These are phyloP conservation scores for Clonostachys chloroleuca DNA, from an alignment of 2,329 filamentous ascomycete genomes.

Conservation along the genomic window DNA sequence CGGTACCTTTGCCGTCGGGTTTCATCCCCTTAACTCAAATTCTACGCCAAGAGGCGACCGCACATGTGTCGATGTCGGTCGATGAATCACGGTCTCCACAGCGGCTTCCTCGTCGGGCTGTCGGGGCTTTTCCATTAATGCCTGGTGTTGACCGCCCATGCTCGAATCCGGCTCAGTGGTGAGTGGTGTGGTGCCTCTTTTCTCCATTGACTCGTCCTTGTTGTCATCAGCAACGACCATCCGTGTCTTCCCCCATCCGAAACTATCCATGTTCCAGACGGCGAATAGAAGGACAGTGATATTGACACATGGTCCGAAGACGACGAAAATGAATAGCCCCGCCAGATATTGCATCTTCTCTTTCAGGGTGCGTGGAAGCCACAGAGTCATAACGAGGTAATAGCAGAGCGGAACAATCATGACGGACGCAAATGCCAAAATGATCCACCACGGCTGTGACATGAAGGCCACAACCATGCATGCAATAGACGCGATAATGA, in stretches of 20 bases:
- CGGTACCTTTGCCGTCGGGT: too few species aligned
- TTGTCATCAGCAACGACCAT: constrained; percentile 7
- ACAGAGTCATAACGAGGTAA: constrained; percentile 13
- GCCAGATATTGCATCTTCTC: constrained; percentile 11
- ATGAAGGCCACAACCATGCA: constrained; percentile 19
- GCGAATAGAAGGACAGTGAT: constrained; percentile 16
- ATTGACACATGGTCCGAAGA: constrained; percentile 14
- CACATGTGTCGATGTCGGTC: background rate
- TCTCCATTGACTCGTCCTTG: constrained; percentile 1
- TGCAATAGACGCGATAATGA: constrained; percentile 15
- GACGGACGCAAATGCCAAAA: constrained; percentile 14
- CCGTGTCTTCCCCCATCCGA: constrained; percentile 17
- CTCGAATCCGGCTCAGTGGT: too few species aligned
- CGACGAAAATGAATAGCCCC: constrained; percentile 11
- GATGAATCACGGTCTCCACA: background rate
- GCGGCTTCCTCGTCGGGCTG: constrained; percentile 1
- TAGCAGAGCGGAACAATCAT: constrained; percentile 15
- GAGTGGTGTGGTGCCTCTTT: background rate
- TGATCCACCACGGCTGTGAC: constrained; percentile 14
- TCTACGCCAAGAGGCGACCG: background rate
- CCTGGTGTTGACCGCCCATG: too few species aligned
- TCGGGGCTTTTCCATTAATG: background rate
- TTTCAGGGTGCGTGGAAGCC: constrained; percentile 13
- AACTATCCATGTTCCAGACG: constrained; percentile 16
- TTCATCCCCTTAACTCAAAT: background rate